These are phyloP conservation scores for Arctostaphylos glauca DNA, from an alignment of 148 eudicot species.

Conservation along the genomic window DNA sequence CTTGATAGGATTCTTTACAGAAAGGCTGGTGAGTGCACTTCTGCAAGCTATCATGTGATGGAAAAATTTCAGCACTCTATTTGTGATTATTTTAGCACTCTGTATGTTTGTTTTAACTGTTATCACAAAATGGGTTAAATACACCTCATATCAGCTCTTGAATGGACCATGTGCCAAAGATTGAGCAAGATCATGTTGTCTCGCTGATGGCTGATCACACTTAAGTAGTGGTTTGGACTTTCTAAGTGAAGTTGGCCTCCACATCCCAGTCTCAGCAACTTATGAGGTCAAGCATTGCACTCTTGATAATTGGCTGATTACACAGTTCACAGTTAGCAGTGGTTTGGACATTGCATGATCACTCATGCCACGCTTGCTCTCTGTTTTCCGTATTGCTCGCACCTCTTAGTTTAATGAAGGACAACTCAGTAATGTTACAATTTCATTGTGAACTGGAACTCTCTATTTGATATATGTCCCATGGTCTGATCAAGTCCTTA, in stretches of 20 bases:
- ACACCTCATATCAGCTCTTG: background rate
- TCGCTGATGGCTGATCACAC: background rate
- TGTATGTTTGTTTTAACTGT: background rate
- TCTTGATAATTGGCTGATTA: no score
- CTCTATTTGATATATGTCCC: background rate
- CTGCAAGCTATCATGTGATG: background rate
- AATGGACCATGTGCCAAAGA: background rate
- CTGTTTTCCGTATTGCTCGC: background rate
- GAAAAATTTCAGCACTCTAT: background rate
- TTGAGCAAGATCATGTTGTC: slow-evolving; percentile 4
- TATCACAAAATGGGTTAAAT: background rate
- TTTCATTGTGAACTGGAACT: background rate
- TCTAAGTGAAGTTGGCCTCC: no score
- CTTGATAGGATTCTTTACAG: slow-evolving; percentile 72
- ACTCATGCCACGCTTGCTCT: background rate
- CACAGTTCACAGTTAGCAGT: no score
- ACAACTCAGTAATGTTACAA: background rate
- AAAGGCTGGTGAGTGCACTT: slow-evolving; percentile 65
- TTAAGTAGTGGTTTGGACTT: background rate
- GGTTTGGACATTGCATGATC: background rate
- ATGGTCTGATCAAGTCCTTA: background rate
- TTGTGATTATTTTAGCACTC: background rate
- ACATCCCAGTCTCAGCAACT: no score
- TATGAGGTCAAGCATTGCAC: no score
- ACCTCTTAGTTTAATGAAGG: background rate